These are phyloP conservation scores for Purshia tridentata DNA, from an alignment of 306 rosid genomes.

Conservation along the genomic window DNA sequence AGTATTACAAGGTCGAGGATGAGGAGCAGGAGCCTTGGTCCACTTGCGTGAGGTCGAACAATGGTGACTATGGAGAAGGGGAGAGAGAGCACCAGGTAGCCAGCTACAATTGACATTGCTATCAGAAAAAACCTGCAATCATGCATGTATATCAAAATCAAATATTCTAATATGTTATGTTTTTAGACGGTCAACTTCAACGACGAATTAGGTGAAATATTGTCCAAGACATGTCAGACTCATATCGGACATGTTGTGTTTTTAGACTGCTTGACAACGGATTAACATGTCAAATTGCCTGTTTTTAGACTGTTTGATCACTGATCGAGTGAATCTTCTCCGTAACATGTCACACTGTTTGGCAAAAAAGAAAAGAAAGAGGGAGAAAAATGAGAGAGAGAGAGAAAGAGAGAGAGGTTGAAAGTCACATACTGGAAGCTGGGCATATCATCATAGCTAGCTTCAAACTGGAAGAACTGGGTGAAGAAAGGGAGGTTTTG, in stretches of 20 bases:
- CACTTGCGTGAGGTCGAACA: conserved; percentile 66
- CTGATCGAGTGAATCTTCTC: too few relatives aligned
- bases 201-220: too few relatives aligned
- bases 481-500: conserved; percentile 88
- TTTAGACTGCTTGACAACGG: too few relatives aligned
- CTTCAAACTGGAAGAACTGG: conserved; percentile 89
- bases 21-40: conserved; percentile 62
- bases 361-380: too few relatives aligned
- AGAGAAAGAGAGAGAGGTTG: neutral
- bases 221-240: too few relatives aligned
- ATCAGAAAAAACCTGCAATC: conserved; percentile 80
- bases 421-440: conserved; percentile 60
- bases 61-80: conserved; percentile 73
- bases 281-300: neutral
- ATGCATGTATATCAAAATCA: neutral
- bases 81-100: conserved; percentile 77
- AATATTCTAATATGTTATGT: too few relatives aligned
- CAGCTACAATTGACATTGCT: conserved; percentile 72
- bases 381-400: neutral
- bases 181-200: too few relatives aligned
- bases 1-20: conserved; percentile 65
- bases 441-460: conserved; percentile 72
- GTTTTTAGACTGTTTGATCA: neutral
- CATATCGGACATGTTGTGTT: too few relatives aligned
- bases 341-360: neutral